These are phyloP conservation scores for Cymbopogon flexuosus DNA, from an alignment of 202 grass and related monocot species.

Conservation along the genomic window DNA sequence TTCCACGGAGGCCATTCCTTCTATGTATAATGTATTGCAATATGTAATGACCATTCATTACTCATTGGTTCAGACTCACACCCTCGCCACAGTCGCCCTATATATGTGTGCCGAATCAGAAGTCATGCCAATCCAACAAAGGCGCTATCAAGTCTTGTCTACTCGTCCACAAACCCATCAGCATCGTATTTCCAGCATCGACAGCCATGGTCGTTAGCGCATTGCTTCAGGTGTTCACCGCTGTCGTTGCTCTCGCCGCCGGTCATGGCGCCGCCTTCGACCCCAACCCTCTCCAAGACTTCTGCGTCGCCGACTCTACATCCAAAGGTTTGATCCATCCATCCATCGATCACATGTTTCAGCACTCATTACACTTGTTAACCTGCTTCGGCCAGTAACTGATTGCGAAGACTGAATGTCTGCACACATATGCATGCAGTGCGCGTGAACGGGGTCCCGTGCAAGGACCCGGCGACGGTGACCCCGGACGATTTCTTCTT, in stretches of 20 bases:
- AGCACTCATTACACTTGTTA: too few relatives aligned
- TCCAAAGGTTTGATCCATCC: not conserved
- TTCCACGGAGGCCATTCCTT: not conserved
- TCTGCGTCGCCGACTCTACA: constrained; percentile 22
- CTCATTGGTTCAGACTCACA: not conserved
- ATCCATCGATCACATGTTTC: too few relatives aligned
- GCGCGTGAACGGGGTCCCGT: constrained; percentile 45
- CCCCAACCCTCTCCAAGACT: constrained; percentile 52
- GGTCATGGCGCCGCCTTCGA: constrained; percentile 35
- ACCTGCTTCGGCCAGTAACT: too few relatives aligned
- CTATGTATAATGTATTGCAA: not conserved
- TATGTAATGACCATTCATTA: not conserved
- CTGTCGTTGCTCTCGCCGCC: not conserved
- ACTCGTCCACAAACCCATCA: not conserved
- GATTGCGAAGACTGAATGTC: too few relatives aligned
- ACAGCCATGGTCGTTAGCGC: not conserved
- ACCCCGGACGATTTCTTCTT: constrained; percentile 51
- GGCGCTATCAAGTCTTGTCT: not conserved
- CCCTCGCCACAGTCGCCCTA: not conserved
- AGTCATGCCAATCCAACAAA: not conserved
- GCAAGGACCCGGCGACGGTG: constrained; percentile 50
- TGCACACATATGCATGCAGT: constrained; percentile 10
- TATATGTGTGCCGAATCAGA: not conserved
- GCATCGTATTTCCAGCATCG: not conserved
- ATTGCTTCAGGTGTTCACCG: not conserved